phyloP scores from a whole-genome alignment of 768 basidiomycete species.

The Russula sp. region DNA sequence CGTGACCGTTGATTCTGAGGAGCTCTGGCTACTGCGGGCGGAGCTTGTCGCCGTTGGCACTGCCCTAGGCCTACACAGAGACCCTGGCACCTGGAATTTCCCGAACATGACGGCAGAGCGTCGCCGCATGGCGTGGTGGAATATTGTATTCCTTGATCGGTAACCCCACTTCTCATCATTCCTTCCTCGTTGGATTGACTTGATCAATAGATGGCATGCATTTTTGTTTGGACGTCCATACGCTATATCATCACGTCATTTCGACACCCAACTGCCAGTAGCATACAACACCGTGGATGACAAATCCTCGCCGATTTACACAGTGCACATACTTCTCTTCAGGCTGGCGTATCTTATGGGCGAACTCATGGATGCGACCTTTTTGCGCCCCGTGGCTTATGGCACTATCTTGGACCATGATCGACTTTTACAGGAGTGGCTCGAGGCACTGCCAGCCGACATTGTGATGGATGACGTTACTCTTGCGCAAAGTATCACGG shows the following conservation, averaged over 20 bases:
- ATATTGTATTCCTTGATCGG: conserved; percentile 76
- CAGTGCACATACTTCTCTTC: conserved; percentile 72
- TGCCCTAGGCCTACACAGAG: conserved; percentile 81
- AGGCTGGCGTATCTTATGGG: conserved; percentile 71
- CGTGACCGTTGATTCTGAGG: conserved; percentile 69
- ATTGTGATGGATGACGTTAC: conserved; percentile 71
- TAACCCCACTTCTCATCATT: conserved; percentile 28
- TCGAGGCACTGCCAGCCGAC: conserved; percentile 67
- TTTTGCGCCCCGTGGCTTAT: conserved; percentile 65
- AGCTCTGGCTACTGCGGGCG: conserved; percentile 70
- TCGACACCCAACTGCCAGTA: conserved; percentile 72
- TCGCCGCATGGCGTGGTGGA: conserved; percentile 88
- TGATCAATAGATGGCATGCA: conserved; percentile 63
- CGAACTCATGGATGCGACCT: conserved; percentile 80
- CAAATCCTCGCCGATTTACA: conserved; percentile 55
- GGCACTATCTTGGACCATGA: conserved; percentile 68
- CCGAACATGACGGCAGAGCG: conserved; percentile 63
- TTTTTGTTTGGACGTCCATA: conserved; percentile 81
- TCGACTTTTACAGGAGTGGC: conserved; percentile 62
- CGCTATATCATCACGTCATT: conserved; percentile 71
- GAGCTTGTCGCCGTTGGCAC: conserved; percentile 68
- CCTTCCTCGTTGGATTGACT: conserved; percentile 12
- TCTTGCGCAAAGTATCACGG: conserved; percentile 65
- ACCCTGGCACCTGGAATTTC: conserved; percentile 75
- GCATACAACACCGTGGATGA: conserved; percentile 58